Evolutionary conservation across 176 grass and related monocot genomes (phyloP).

Genomic region (Raddia distichophylla): DNA sequence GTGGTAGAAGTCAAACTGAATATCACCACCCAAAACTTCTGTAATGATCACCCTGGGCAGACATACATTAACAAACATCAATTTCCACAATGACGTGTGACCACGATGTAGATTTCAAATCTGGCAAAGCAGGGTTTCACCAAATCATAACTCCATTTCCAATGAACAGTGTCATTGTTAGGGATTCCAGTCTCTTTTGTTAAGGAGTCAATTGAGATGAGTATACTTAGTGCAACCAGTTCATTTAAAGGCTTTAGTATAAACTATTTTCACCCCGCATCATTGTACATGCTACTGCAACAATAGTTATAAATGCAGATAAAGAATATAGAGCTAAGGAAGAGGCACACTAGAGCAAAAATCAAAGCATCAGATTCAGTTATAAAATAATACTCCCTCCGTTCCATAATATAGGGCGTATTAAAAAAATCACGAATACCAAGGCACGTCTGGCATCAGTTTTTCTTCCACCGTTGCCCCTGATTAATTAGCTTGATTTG

Average conservation of each 20-base stretch:
- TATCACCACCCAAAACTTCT: conserved; percentile 92
- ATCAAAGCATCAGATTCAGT: conserved; percentile 13
- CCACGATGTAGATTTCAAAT: conserved; percentile 18
- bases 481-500: too few species aligned
- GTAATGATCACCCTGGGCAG: conserved; percentile 87
- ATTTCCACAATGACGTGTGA: neutral
- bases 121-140: conserved; percentile 2
- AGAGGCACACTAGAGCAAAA: neutral
- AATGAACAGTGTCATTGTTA: conserved; percentile 11
- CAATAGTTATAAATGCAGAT: neutral
- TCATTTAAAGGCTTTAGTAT: conserved; percentile 3
- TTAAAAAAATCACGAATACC: too few species aligned
- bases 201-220: neutral
- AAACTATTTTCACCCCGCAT: neutral
- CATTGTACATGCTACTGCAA: neutral
- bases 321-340: neutral
- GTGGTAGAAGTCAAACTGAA: conserved; percentile 99
- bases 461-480: too few species aligned
- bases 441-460: too few species aligned
- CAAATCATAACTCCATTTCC: conserved; percentile 14
- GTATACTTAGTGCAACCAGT: conserved; percentile 1
- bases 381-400: neutral
- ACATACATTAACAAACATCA: conserved; percentile 30
- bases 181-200: neutral
- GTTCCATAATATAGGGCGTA: too few species aligned